Percentiles rank a stretch among this genome's conserved stretches.
Conservation (phyloP, 768 basidiomycete species). For the Agaricus bisporus region DNA sequence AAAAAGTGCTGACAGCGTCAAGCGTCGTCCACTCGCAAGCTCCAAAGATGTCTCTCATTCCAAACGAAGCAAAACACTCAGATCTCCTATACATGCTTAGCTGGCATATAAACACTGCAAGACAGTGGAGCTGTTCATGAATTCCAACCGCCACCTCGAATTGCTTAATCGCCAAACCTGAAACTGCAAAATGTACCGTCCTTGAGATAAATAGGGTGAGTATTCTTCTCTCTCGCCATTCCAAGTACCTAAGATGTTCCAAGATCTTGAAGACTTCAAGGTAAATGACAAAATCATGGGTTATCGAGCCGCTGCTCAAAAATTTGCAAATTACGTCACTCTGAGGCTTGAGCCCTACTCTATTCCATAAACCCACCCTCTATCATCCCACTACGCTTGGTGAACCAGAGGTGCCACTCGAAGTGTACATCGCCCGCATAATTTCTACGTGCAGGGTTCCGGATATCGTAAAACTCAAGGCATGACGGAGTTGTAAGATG, state of each 20-base stretch:
- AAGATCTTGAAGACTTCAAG: background rate
- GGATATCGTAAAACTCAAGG: background rate
- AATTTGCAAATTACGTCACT: background rate
- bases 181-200: background rate
- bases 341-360: background rate
- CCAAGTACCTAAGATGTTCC: background rate
- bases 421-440: background rate
- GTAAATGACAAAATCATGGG: background rate
- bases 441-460: background rate
- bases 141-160: too few species aligned
- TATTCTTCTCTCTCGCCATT: background rate
- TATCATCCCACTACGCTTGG: background rate
- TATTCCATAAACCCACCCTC: background rate
- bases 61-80: too few species aligned
- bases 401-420: background rate
- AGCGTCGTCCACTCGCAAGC: too few species aligned
- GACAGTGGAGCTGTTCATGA: too few species aligned
- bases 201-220: background rate
- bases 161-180: too few species aligned
- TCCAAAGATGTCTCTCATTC: too few species aligned
- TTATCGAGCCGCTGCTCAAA: background rate
- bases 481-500: too few species aligned
- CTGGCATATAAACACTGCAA: too few species aligned
- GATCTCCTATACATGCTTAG: too few species aligned
- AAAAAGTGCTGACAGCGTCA: too few species aligned